Base-by-base conservation (phyloP, 2,329 filamentous ascomycete species). In the Ophiostoma sp. region DNA sequence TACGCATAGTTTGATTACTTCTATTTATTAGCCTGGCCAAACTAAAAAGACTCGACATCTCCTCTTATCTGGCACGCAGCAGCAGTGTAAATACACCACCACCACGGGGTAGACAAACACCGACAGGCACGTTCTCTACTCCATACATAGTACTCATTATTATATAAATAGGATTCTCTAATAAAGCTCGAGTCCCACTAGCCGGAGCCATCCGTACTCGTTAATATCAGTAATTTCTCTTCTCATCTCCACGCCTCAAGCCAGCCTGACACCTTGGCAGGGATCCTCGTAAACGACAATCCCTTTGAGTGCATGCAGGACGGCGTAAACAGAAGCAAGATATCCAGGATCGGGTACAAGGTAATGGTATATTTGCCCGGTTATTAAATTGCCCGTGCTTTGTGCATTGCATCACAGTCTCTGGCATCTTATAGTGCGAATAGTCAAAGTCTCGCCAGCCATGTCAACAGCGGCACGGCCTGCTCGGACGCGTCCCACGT, bases 41-140 rank as follows among this genome's bases (percentile, higher is more conserved):
- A 17, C 17, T 11, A n/a, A 48, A n/a, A 48, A 6, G 44, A 6
- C 44, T 48, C 44, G 2, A 17, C 44, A 11, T 5, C 52, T 57
- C 52, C 52, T 57, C 52, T 57, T 27, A 5, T 57, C 52, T 57
- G 52, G 52, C 52, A 57, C 52, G 52, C 23, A 57, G 4, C 23
- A 57, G 23, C 52, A 57, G 10, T 57, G 48, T 11, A 54, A 54
- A 57, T 57, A 57, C 52, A 57, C n/a, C 52, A 57, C n/a, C 52
- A 57, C 8, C 52, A 57, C 44, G 44, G 44, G 17, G 17, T 48
- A n/a, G 5, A 48, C 20, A n/a, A 41, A 41, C 39, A 39, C 8
- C 11, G 36, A 39, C 36, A 31, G 27, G 3, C 36, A 44, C 41
- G 41, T 44, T 44, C 41, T 20, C 41, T 44, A 44, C 15, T 44